These are phyloP conservation scores for Pyrrhoderma noxium DNA, from an alignment of 1,284 basidiomycete genomes.

Conservation along the genomic window DNA sequence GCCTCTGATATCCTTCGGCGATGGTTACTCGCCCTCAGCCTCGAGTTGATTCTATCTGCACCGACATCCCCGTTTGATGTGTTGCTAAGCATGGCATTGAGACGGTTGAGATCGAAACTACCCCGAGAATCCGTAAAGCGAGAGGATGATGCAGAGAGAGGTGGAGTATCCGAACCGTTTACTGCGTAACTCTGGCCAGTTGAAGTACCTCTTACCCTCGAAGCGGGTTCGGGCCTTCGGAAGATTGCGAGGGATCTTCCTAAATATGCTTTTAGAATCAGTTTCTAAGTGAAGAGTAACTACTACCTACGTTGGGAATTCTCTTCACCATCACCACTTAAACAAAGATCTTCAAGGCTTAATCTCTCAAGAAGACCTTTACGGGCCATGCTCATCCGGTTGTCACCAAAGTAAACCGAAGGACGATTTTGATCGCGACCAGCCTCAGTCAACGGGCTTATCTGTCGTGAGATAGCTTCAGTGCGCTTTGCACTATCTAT, in stretches of 20 bases:
- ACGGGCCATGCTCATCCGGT: slow-evolving; percentile 57
- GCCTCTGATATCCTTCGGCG: slow-evolving; percentile 59
- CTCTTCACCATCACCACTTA: slow-evolving; percentile 63
- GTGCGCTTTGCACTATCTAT: slow-evolving; percentile 22
- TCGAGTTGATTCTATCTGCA: slow-evolving; percentile 30
- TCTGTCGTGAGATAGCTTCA: no score
- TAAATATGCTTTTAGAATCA: slow-evolving; percentile 26
- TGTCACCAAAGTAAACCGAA: slow-evolving; percentile 51
- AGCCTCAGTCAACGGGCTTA: background rate
- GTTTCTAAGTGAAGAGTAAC: slow-evolving; percentile 17
- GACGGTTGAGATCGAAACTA: slow-evolving; percentile 61
- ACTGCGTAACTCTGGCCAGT: slow-evolving; percentile 48
- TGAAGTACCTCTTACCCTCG: slow-evolving; percentile 60
- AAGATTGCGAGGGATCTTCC: slow-evolving; percentile 37
- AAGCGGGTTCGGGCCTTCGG: slow-evolving; percentile 42
- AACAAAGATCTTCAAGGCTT: slow-evolving; percentile 56
- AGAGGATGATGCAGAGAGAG: slow-evolving; percentile 58
- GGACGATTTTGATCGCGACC: slow-evolving; percentile 34
- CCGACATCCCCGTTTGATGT: slow-evolving; percentile 34
- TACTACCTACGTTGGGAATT: slow-evolving; percentile 40
- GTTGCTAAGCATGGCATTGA: slow-evolving; percentile 51
- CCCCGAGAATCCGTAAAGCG: slow-evolving; percentile 64
- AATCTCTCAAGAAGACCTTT: slow-evolving; percentile 56
- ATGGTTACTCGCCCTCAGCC: slow-evolving; percentile 57
- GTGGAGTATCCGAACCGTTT: slow-evolving; percentile 58